Percentiles rank a stretch among this genome's conserved stretches.
Evolutionary conservation across 495 filamentous ascomycete species (phyloP).

Genomic region (Parathielavia appendiculata): DNA sequence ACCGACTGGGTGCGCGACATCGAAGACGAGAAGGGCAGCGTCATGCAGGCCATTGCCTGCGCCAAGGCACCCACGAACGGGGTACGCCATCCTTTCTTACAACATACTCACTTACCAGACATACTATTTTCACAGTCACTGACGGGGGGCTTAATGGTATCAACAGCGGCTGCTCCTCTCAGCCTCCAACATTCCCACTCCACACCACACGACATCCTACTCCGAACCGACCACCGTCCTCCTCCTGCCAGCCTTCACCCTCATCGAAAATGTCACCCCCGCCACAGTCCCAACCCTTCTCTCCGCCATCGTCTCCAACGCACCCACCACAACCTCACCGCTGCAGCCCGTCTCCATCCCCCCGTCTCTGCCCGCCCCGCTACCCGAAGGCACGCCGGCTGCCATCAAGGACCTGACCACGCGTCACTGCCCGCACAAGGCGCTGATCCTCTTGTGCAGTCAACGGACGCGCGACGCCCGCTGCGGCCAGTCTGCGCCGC

Average conservation of each 20-base stretch:
- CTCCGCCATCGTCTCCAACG: conserved; percentile 60
- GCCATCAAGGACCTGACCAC: conserved; percentile 50
- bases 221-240: conserved; percentile 72
- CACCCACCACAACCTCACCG: conserved; percentile 70
- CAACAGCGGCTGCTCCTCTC: conserved; percentile 81
- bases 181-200: conserved; percentile 85
- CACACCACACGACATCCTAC: conserved; percentile 52
- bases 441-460: conserved; percentile 87
- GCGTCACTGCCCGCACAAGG: conserved; percentile 70
- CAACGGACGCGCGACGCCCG: conserved; percentile 89
- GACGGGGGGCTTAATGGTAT: neutral
- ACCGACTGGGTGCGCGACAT: conserved; percentile 91
- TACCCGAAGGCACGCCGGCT: conserved; percentile 30
- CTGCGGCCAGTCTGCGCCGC: conserved; percentile 86
- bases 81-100: conserved; percentile 41
- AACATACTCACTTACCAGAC: neutral
- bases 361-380: conserved; percentile 51
- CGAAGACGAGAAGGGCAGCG: conserved; percentile 81
- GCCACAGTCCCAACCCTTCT: conserved; percentile 68
- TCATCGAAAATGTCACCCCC: conserved; percentile 83
- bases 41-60: conserved; percentile 83
- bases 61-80: conserved; percentile 64
- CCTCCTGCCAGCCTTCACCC: conserved; percentile 79
- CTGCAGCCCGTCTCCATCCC: conserved; percentile 43
- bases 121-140: neutral